Evolutionary conservation across 1,284 basidiomycete genomes (phyloP).

Genomic region (Trichosporon faecale): DNA sequence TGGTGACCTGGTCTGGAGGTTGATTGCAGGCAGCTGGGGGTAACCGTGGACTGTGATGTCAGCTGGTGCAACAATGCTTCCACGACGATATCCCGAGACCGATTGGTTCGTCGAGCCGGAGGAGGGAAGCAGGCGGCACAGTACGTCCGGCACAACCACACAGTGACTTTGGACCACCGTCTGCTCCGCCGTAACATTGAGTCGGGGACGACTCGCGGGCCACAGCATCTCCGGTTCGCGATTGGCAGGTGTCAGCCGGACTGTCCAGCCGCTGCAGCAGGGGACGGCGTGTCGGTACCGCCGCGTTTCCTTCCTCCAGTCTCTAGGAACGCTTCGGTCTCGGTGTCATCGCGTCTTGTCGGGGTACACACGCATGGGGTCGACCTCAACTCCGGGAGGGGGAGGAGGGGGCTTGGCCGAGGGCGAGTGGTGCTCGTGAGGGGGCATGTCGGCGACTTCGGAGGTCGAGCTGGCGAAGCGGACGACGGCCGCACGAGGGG

Average conservation of each 20-base stretch:
- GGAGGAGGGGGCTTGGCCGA: slow-evolving; percentile 23
- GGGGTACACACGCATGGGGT: slow-evolving; percentile 47
- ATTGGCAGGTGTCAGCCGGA: not conserved
- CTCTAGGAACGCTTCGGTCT: not conserved
- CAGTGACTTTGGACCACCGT: too few species aligned
- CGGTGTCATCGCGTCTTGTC: not conserved
- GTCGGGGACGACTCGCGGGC: not conserved
- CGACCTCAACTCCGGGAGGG: slow-evolving; percentile 43
- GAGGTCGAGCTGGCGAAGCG: slow-evolving; percentile 11
- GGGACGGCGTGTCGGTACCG: too few species aligned
- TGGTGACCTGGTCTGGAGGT: slow-evolving; percentile 64
- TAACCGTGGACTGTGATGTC: slow-evolving; percentile 59
- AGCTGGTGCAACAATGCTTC: not conserved
- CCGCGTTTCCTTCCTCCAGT: not conserved
- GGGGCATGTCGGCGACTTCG: slow-evolving; percentile 6
- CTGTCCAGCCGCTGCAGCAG: too few species aligned
- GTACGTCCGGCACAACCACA: too few species aligned
- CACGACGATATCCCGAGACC: not conserved
- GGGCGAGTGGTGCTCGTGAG: slow-evolving; percentile 23
- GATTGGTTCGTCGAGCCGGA: not conserved
- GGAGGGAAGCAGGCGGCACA: not conserved
- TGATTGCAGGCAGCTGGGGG: slow-evolving; percentile 69
- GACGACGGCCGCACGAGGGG: slow-evolving; percentile 8
- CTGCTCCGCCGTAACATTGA: not conserved
- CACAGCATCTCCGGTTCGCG: not conserved